These are phyloP conservation scores for Mallotus japonicus DNA, from an alignment of 441 rosid species.

Conservation along the genomic window DNA sequence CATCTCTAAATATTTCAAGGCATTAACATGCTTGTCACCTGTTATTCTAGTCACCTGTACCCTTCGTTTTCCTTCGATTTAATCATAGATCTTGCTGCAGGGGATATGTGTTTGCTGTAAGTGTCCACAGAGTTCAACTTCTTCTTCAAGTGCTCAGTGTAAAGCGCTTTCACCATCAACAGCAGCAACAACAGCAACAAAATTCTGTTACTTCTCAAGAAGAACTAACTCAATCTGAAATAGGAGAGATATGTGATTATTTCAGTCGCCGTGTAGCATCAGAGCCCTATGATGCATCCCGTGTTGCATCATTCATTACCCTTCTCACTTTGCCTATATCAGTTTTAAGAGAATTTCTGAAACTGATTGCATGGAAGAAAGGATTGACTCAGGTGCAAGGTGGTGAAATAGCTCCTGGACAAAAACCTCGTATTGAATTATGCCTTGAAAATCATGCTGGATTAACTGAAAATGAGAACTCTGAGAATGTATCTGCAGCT, in stretches of 20 bases:
- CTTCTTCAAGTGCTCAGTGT: slow-evolving; percentile 98
- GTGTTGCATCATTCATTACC: slow-evolving; percentile 97
- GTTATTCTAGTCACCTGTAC: not conserved
- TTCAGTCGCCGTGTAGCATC: slow-evolving; percentile 98
- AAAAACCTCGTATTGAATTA: slow-evolving; percentile 89
- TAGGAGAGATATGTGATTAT: slow-evolving; percentile 94
- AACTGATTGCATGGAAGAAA: slow-evolving; percentile 96
- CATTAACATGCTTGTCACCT: not conserved
- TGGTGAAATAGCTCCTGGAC: slow-evolving; percentile 78
- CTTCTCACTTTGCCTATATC: slow-evolving; percentile 96
- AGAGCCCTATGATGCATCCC: slow-evolving; percentile 99
- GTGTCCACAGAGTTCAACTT: slow-evolving; percentile 96
- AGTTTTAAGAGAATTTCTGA: slow-evolving; percentile 87
- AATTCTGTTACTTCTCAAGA: slow-evolving; percentile 61
- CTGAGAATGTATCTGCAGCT: slow-evolving; percentile 50
- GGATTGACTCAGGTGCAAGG: slow-evolving; percentile 76
- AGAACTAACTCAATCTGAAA: slow-evolving; percentile 83
- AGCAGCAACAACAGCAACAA: slow-evolving; percentile 77
- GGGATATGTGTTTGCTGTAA: slow-evolving; percentile 95
- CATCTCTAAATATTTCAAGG: not conserved
- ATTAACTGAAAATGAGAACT: slow-evolving; percentile 30
- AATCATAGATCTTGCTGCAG: slow-evolving; percentile 43
- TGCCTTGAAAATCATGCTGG: slow-evolving; percentile 97
- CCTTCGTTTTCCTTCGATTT: slow-evolving; percentile 1
- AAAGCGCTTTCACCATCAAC: slow-evolving; percentile 89